Evolutionary conservation across 2,329 filamentous ascomycete species (phyloP), one percentile per base, ranked within the genome.

Genomic region (Scedosporium aurantiacum): DNA sequence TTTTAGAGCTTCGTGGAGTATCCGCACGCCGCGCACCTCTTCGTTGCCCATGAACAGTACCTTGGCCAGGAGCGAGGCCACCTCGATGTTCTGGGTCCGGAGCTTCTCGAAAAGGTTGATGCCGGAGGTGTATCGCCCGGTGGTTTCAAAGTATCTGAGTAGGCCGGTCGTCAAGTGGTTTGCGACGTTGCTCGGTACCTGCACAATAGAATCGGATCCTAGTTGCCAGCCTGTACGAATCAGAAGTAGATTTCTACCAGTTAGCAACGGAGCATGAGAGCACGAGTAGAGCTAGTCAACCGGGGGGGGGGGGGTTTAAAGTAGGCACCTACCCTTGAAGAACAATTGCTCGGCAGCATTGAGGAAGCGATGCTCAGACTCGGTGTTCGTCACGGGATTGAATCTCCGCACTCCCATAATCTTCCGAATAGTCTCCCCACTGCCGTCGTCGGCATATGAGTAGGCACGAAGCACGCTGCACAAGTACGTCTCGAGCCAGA

Each of bases 61-160:
- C 68, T 90, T 91, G 27, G 94, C 89, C 23, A 99, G 80, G 1
- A 99, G 79, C 0, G 94, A 97, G 0, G 94, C 95, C 1, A 99
- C 92, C 70, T 99, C 94, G 1, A 93, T 85, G 69, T 97, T 96
- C 64, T 91, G 88, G 10, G 86, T 87, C 54, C 93, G 87, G 57
- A 99, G 82, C 75, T 99, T 99, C 74, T 97, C 91, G 68, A 99
- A 99, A 0, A 99, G 81, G 67, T 99, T 99, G 74, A 99, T 96
- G 14, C 92, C 94, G 0, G 94, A 97, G 7, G 92, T 84, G 69
- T 94, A 97, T 63, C 94, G 87, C 18, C 94, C 95, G 0, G 93
- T 97, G 0, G 94, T 99, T 68, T 92, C 86, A 67, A 99, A 95
- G 72, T 99, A 99, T 74, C 90, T 90, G 37, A 99, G 79, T 5